phyloP scores from a whole-genome alignment of 805 yeast genomes.

The Candida parachauliodes region DNA sequence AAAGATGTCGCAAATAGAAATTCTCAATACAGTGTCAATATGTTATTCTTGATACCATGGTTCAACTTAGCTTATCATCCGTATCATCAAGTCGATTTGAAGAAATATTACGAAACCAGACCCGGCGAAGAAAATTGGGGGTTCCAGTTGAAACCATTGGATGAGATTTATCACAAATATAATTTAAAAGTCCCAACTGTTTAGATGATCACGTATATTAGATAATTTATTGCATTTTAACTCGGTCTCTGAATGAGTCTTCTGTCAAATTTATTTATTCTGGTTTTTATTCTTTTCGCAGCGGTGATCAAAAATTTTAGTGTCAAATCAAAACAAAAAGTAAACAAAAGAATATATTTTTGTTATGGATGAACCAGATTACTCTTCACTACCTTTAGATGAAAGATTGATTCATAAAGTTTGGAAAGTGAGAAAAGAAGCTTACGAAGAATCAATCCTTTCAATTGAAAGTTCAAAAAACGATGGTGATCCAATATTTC shows the following conservation, averaged over 20 bases:
- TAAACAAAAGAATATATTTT: too few relatives aligned
- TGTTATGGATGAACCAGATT: conserved; percentile 49
- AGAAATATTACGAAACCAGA: conserved; percentile 54
- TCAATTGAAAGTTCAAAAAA: conserved; percentile 51
- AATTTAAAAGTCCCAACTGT: conserved; percentile 8
- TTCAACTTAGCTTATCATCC: conserved; percentile 79
- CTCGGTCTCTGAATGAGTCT: too few relatives aligned
- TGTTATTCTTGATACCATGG: conserved; percentile 68
- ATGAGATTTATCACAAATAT: conserved; percentile 41
- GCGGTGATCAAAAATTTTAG: background rate
- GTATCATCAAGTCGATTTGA: conserved; percentile 73
- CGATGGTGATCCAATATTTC: conserved; percentile 57
- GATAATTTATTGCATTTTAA: too few relatives aligned
- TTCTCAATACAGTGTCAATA: conserved; percentile 65
- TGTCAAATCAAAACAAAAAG: conserved; percentile 3
- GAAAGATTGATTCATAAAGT: conserved; percentile 64
- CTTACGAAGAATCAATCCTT: conserved; percentile 64
- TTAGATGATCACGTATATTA: too few relatives aligned
- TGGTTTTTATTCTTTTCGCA: too few relatives aligned
- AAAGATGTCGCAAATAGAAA: conserved; percentile 75
- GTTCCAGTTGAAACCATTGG: conserved; percentile 47
- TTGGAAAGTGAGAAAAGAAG: conserved; percentile 85
- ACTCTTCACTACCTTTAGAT: conserved; percentile 56
- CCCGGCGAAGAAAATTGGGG: conserved; percentile 62
- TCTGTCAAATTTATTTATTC: too few relatives aligned